phyloP scores from a whole-genome alignment of 2,329 filamentous ascomycete species.

The Macrophomina pseudophaseolina region DNA sequence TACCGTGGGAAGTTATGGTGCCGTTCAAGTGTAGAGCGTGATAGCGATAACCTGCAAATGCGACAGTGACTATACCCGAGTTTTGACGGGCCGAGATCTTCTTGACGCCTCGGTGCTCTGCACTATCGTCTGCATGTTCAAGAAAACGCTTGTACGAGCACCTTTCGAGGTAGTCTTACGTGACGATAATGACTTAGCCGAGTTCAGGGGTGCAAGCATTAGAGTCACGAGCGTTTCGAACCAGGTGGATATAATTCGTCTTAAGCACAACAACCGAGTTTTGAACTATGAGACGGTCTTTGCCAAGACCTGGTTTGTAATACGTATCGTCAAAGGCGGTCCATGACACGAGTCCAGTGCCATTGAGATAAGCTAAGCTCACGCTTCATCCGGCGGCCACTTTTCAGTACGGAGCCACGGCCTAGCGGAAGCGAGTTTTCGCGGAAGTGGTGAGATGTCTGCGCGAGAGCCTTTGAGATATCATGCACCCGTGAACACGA shows the following conservation, averaged over 20 bases:
- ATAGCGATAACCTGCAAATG: constrained; percentile 62
- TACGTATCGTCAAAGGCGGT: constrained; percentile 30
- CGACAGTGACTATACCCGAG: constrained; percentile 57
- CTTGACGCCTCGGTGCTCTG: constrained; percentile 38
- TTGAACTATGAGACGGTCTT: constrained; percentile 52
- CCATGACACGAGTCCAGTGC: constrained; percentile 59
- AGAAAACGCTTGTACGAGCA: constrained; percentile 34
- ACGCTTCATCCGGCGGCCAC: constrained; percentile 61
- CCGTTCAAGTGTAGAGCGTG: constrained; percentile 59
- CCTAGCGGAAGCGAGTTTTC: constrained; percentile 17
- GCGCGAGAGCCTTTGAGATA: constrained; percentile 29
- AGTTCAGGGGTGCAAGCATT: constrained; percentile 39
- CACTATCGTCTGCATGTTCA: too few species aligned
- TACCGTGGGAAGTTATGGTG: constrained; percentile 59
- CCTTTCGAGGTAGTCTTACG: constrained; percentile 51
- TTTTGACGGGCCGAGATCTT: constrained; percentile 57
- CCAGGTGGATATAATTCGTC: constrained; percentile 47
- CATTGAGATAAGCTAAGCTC: constrained; percentile 57
- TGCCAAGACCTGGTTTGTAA: not conserved
- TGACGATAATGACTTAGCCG: constrained; percentile 52
- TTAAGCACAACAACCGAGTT: constrained; percentile 52
- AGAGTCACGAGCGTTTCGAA: constrained; percentile 33
- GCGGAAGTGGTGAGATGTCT: not conserved
- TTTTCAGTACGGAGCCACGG: constrained; percentile 48
- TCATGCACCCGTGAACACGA: constrained; percentile 53